Evolutionary conservation across 164 flowering plant species (phyloP), one percentile per base, ranked within the genome.

Genomic region (Santalum album): DNA sequence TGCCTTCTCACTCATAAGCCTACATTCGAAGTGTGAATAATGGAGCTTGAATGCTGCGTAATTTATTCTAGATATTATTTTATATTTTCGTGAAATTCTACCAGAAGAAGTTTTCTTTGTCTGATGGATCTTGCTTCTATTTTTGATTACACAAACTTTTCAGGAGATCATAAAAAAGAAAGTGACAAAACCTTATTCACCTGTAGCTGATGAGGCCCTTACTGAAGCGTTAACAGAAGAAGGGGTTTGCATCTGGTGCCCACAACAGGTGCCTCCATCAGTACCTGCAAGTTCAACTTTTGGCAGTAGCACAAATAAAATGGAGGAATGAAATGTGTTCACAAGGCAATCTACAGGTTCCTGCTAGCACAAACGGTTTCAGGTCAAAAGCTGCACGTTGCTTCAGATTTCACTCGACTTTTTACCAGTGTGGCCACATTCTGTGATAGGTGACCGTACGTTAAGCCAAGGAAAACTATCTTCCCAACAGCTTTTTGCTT

Each of bases 141-240:
- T 50, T 16, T 49, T 34, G 26, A 7, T 59, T 53, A 58, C 17
- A 55, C 63, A 5, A n/a, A n/a, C 38, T 56, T 16, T 77, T 15
- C 84, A 87, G 99, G 84, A 58, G 52, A 45, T 66, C 71, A 69
- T 59, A 65, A 81, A 79, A 65, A 73, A 68, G 66, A 86, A 76
- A 62, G 87, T 82, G 56, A 68, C 70, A 47, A 90, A 71, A 68
- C 99, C 99, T n/a, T 94, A 94, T 72, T 69, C 96, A 39, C 92
- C 99, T 14, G 26, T 29, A 24, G 56, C 65, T 44, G 82, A 78
- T 58, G 58, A 56, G 19, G 38, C 55, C 14, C 45, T 25, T 49
- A 40, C 64, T 25, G 87, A 76, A 56, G 66, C 42, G 15, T 61
- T 43, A 36, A 56, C 68, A 34, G 76, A 68, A 62, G 86, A 75